phyloP scores from a whole-genome alignment of 257 asterid species.

The Leptodermis oblonga region DNA sequence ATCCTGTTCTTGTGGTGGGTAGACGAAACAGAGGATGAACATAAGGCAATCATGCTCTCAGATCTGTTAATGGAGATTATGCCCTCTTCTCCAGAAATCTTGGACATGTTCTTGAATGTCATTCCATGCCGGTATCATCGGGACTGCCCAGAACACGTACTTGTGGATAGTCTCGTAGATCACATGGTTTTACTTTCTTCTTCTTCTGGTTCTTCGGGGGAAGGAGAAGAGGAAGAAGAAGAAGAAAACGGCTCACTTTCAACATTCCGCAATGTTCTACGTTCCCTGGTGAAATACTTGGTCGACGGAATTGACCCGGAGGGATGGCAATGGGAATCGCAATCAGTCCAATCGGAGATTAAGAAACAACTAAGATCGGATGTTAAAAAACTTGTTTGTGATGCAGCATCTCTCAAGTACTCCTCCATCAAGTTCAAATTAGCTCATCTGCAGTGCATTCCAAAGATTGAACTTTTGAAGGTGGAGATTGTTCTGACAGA shows the following conservation, averaged over 20 bases:
- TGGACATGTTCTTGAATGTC: not conserved
- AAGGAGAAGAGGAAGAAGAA: too few relatives aligned
- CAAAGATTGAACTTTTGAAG: not conserved
- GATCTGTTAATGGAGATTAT: not conserved
- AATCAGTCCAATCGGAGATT: too few relatives aligned
- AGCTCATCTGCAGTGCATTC: not conserved
- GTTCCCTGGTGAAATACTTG: not conserved
- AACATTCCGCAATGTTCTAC: not conserved
- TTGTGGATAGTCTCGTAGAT: too few relatives aligned
- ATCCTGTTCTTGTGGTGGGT: not conserved
- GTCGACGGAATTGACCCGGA: not conserved
- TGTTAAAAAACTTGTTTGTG: not conserved
- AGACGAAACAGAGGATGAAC: not conserved
- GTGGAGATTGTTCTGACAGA: not conserved
- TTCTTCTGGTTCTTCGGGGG: too few relatives aligned
- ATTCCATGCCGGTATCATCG: too few relatives aligned
- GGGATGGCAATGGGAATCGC: too few relatives aligned
- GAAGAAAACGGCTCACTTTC: not conserved
- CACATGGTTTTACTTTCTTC: too few relatives aligned
- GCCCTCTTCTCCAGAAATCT: not conserved
- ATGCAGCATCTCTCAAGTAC: not conserved
- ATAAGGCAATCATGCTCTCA: not conserved
- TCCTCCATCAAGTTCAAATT: not conserved
- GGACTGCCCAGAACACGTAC: too few relatives aligned
- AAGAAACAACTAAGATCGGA: not conserved